phyloP scores from a whole-genome alignment of 306 rosid genomes.

The Cicer chorassanicum region DNA sequence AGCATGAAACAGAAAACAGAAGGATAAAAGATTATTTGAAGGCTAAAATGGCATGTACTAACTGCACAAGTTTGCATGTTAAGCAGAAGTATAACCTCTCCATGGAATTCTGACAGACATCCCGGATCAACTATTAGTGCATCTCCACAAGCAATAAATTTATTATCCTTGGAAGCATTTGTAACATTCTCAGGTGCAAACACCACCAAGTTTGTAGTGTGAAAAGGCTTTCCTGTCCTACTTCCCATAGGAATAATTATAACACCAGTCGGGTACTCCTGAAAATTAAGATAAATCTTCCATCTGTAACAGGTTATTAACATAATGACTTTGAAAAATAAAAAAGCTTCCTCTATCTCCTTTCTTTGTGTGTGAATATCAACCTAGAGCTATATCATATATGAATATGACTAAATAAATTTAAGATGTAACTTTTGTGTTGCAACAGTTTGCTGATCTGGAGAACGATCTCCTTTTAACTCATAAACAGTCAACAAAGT shows the following conservation, averaged over 20 bases:
- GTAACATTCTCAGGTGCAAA: constrained; percentile 67
- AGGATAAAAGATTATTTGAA: constrained; percentile 29
- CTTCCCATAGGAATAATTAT: constrained; percentile 75
- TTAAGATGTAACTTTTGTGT: constrained; percentile 19
- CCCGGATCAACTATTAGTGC: constrained; percentile 93
- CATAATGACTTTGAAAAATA: constrained; percentile 27
- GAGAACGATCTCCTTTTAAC: constrained; percentile 32
- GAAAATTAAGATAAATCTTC: constrained; percentile 43
- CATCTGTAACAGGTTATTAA: constrained; percentile 38
- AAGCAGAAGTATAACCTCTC: constrained; percentile 66
- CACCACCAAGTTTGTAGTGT: constrained; percentile 75
- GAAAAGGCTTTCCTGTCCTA: constrained; percentile 75
- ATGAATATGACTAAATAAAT: neutral
- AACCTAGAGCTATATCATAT: constrained; percentile 30
- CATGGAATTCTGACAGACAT: constrained; percentile 70
- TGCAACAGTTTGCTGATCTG: constrained; percentile 19
- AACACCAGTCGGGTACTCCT: constrained; percentile 89
- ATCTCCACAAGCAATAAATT: constrained; percentile 71
- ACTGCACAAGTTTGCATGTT: constrained; percentile 32
- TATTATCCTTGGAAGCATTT: constrained; percentile 44
- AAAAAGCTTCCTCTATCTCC: constrained; percentile 26
- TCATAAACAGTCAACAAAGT: constrained; percentile 29
- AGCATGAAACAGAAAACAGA: constrained; percentile 27
- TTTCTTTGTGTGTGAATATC: constrained; percentile 23
- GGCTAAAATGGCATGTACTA: constrained; percentile 30